These are phyloP conservation scores for Rostrohypoxylon terebratum DNA, from an alignment of 495 filamentous ascomycete genomes.

Conservation along the genomic window DNA sequence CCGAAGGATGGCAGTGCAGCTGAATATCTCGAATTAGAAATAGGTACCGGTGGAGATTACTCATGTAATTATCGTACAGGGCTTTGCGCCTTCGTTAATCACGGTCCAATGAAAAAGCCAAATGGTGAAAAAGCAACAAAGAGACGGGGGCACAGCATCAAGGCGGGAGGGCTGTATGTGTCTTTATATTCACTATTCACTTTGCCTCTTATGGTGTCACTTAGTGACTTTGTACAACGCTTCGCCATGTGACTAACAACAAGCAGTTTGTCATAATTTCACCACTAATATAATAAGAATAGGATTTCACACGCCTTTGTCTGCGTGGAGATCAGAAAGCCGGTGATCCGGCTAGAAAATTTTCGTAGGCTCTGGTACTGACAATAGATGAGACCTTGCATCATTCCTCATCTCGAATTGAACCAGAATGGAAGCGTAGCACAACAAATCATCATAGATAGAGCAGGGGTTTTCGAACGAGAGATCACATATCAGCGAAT, in stretches of 20 bases:
- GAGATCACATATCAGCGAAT: constrained; percentile 34
- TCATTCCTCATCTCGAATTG: constrained; percentile 41
- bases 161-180: constrained; percentile 25
- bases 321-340: constrained; percentile 31
- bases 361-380: constrained; percentile 21
- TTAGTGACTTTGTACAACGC: constrained; percentile 30
- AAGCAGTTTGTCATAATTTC: constrained; percentile 39
- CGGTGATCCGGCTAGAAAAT: constrained; percentile 19
- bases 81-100: constrained; percentile 2
- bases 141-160: background rate
- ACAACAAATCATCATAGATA: constrained; percentile 40
- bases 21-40: constrained; percentile 11
- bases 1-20: constrained; percentile 18
- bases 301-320: constrained; percentile 24
- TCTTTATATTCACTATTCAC: constrained; percentile 30
- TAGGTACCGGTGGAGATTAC: constrained; percentile 1
- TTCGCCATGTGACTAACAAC: constrained; percentile 17
- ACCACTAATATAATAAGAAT: constrained; percentile 7
- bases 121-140: constrained; percentile 30
- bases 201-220: constrained; percentile 32
- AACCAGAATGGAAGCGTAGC: constrained; percentile 32
- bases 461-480: constrained; percentile 34
- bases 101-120: constrained; percentile 1
- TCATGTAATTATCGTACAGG: constrained; percentile 19
- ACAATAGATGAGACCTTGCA: constrained; percentile 39